phyloP scores from a whole-genome alignment of 805 yeast genomes.

The Yamadazyma insecticola region DNA sequence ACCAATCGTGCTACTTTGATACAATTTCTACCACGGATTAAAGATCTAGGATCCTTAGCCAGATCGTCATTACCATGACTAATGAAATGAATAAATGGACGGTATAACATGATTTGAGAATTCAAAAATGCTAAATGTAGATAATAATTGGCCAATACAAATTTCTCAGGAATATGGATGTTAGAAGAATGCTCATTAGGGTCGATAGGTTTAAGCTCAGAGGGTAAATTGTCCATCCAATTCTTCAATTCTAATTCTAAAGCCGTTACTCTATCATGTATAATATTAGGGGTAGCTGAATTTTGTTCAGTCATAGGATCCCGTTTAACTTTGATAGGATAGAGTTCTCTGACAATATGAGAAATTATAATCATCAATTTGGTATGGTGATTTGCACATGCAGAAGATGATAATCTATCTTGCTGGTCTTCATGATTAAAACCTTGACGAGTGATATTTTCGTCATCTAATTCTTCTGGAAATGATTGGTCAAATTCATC shows the following conservation, averaged over 20 bases:
- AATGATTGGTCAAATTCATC: conserved; percentile 85
- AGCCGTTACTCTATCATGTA: conserved; percentile 46
- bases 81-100: conserved; percentile 85
- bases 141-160: conserved; percentile 69
- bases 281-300: conserved; percentile 25
- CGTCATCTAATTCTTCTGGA: conserved; percentile 84
- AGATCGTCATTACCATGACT: conserved; percentile 45
- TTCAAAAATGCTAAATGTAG: conserved; percentile 69
- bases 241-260: conserved; percentile 64
- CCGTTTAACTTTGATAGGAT: conserved; percentile 57
- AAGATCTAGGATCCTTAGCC: conserved; percentile 51
- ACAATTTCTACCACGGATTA: conserved; percentile 76
- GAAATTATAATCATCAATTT: conserved; percentile 65
- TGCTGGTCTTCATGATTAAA: conserved; percentile 45
- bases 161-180: conserved; percentile 43
- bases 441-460: conserved; percentile 67
- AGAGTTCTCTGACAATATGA: conserved; percentile 65
- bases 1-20: conserved; percentile 80
- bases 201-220: conserved; percentile 67
- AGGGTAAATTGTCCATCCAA: conserved; percentile 72
- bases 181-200: conserved; percentile 33
- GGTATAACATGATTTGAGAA: conserved; percentile 73
- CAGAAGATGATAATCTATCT: conserved; percentile 60
- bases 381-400: conserved; percentile 84
- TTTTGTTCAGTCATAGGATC: conserved; percentile 7